Conservation (phyloP, 306 rosid species). For the Glycine latifolia region DNA sequence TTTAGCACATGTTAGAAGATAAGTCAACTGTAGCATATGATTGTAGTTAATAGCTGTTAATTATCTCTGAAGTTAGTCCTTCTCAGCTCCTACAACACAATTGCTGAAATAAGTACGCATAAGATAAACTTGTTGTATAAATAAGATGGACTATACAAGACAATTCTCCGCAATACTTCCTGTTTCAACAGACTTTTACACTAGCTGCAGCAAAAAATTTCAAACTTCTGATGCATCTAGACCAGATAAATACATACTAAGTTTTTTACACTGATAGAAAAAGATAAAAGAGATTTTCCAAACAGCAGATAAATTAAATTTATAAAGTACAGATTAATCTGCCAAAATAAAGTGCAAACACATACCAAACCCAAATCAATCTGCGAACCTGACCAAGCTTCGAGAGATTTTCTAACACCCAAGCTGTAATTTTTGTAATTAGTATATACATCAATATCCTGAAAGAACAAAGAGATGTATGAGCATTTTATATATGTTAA, state of each 20-base stretch:
- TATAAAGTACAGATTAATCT: constrained; percentile 26
- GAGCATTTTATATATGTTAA: constrained; percentile 23
- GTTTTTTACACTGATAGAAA: no score
- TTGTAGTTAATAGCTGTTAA: constrained; percentile 17
- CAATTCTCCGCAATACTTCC: constrained; percentile 24
- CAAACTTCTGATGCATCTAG: no score
- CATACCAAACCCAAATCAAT: constrained; percentile 95
- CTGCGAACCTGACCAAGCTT: constrained; percentile 89
- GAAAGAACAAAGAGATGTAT: constrained; percentile 45
- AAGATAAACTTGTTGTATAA: no score
- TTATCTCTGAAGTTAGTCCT: constrained; percentile 16
- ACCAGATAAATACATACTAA: no score
- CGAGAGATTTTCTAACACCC: constrained; percentile 86
- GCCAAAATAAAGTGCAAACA: constrained; percentile 21
- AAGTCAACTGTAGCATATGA: neutral
- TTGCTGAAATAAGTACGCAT: neutral
- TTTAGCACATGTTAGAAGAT: constrained; percentile 11
- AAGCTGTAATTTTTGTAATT: constrained; percentile 66
- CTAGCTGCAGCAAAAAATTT: neutral
- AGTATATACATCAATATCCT: constrained; percentile 80
- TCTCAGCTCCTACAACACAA: constrained; percentile 8
- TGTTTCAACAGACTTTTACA: constrained; percentile 10
- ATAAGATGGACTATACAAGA: neutral
- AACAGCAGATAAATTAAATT: neutral
- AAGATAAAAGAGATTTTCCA: no score